These are phyloP conservation scores for Colletotrichum melonis DNA, from an alignment of 2,329 filamentous ascomycete genomes.

Conservation along the genomic window DNA sequence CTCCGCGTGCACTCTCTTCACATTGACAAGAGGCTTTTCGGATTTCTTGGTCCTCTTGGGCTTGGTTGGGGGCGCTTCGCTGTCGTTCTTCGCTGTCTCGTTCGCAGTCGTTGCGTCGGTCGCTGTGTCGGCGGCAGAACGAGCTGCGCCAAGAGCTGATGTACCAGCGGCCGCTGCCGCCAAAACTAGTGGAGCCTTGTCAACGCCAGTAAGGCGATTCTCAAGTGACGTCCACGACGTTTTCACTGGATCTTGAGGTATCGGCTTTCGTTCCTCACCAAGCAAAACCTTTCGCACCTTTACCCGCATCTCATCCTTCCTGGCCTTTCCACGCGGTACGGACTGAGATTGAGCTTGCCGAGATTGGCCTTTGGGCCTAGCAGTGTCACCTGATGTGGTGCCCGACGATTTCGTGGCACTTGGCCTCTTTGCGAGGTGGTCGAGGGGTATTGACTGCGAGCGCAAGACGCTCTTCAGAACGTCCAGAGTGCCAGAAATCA, in stretches of 20 bases:
- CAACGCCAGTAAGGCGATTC: not conserved
- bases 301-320: too few relatives aligned
- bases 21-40: constrained; percentile 1
- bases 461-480: constrained; percentile 52
- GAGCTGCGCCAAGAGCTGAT: not conserved
- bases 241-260: not conserved
- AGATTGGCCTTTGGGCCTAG: not conserved
- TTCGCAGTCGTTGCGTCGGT: not conserved
- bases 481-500: constrained; percentile 49
- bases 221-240: constrained; percentile 7
- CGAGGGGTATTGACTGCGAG: constrained; percentile 39
- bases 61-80: not conserved
- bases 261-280: not conserved
- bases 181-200: not conserved
- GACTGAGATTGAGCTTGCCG: too few relatives aligned
- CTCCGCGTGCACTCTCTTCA: constrained; percentile 3
- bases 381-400: not conserved
- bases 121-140: not conserved
- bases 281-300: not conserved
- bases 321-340: too few relatives aligned
- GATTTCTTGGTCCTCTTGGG: not conserved
- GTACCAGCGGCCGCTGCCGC: not conserved
- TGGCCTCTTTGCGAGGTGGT: constrained; percentile 28
- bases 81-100: not conserved
- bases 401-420: constrained; percentile 1